Conservation (phyloP, 306 rosid genomes). For the Prunus padus region DNA sequence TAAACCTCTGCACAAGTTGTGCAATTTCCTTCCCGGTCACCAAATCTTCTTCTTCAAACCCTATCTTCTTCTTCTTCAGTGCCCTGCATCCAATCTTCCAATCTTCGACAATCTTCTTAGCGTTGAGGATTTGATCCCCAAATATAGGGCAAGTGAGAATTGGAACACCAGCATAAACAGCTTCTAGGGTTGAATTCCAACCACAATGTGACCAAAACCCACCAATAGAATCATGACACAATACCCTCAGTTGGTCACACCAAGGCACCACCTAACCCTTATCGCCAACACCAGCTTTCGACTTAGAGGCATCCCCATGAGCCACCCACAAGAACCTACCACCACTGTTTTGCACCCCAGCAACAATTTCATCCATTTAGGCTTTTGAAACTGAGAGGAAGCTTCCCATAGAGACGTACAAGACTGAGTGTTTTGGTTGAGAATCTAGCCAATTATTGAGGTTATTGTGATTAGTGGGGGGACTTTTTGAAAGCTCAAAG, state of each 20-base stretch:
- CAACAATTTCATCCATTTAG: constrained; percentile 44
- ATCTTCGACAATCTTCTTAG: constrained; percentile 43
- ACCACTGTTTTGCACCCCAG: constrained; percentile 32
- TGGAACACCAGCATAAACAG: constrained; percentile 35
- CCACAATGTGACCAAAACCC: constrained; percentile 47
- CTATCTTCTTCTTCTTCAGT: background rate
- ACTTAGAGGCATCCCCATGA: constrained; percentile 24
- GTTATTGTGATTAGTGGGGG: background rate
- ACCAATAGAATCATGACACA: constrained; percentile 40
- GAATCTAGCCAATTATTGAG: constrained; percentile 32
- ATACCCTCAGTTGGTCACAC: constrained; percentile 53
- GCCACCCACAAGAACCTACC: constrained; percentile 40
- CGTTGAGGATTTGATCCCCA: constrained; percentile 38
- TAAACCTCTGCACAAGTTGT: constrained; percentile 23
- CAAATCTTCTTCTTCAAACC: background rate
- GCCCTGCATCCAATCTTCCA: constrained; percentile 46
- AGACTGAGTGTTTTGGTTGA: constrained; percentile 41
- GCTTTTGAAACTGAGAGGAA: constrained; percentile 31
- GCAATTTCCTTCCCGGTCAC: constrained; percentile 34
- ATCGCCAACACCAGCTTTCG: constrained; percentile 17
- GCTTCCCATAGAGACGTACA: constrained; percentile 43
- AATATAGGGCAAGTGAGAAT: constrained; percentile 35
- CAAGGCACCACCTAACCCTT: constrained; percentile 35
- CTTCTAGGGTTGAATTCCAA: constrained; percentile 46
- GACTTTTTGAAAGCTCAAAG: background rate